These are phyloP conservation scores for Agrostemma githago DNA, from an alignment of 148 eudicot genomes.

Conservation along the genomic window DNA sequence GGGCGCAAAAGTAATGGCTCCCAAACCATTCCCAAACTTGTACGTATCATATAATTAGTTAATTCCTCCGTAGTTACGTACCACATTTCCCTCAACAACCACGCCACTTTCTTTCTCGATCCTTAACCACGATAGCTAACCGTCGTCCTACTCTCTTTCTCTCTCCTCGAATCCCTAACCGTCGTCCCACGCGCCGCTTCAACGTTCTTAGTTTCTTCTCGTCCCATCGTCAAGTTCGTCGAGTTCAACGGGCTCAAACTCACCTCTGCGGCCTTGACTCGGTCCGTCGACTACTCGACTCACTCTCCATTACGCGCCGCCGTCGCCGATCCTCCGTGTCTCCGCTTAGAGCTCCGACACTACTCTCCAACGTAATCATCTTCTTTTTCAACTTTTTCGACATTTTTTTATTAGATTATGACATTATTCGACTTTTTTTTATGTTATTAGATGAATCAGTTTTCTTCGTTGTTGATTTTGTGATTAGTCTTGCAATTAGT, in stretches of 20 bases:
- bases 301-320: conserved; percentile 7
- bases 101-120: too few species aligned
- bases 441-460: neutral
- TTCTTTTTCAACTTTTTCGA: neutral
- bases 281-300: conserved; percentile 28
- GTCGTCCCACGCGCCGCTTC: neutral
- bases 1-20: too few species aligned
- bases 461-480: neutral
- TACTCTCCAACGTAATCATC: conserved; percentile 47
- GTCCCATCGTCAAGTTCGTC: conserved; percentile 29
- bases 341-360: conserved; percentile 72
- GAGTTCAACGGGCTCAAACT: conserved; percentile 42
- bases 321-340: conserved; percentile 26
- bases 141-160: too few species aligned
- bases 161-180: too few species aligned
- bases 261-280: conserved; percentile 21
- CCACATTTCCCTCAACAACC: too few species aligned
- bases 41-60: too few species aligned
- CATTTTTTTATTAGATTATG: neutral
- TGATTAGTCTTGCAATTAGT: neutral
- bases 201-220: conserved; percentile 27
- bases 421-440: neutral
- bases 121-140: too few species aligned
- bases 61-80: too few species aligned
- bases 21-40: too few species aligned